phyloP scores from a whole-genome alignment of 176 grass and related monocot genomes.

The Oryza rufipogon region DNA sequence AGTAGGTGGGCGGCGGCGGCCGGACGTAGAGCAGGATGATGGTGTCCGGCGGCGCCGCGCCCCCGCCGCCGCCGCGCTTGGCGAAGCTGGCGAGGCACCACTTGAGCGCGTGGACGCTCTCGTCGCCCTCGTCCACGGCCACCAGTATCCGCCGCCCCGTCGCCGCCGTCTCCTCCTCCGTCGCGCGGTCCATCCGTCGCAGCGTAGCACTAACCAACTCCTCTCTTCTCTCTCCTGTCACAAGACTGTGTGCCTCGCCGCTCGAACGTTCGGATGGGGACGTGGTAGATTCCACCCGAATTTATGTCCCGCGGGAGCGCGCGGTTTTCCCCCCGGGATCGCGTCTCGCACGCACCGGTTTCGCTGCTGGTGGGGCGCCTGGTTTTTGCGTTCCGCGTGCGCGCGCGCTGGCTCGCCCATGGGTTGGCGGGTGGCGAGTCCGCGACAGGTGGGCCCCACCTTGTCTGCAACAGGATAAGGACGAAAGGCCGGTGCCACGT shows the following conservation, averaged over 20 bases:
- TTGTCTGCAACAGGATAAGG: neutral
- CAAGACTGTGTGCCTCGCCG: neutral
- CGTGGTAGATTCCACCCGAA: neutral
- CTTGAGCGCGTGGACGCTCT: constrained; percentile 68
- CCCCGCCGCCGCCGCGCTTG: constrained; percentile 6
- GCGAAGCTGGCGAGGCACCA: constrained; percentile 72
- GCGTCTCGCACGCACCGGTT: neutral
- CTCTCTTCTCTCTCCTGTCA: neutral
- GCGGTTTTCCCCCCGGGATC: neutral
- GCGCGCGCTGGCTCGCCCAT: no score
- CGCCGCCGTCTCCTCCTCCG: constrained; percentile 4
- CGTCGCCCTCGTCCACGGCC: constrained; percentile 83
- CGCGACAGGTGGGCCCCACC: neutral
- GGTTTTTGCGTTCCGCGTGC: neutral
- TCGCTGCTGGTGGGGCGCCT: neutral
- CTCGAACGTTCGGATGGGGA: neutral
- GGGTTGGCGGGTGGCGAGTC: neutral
- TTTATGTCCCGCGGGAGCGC: neutral
- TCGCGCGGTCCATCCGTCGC: constrained; percentile 17
- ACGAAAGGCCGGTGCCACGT: neutral
- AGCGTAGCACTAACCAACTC: neutral
- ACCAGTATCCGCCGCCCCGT: constrained; percentile 58
- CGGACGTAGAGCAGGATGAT: constrained; percentile 70
- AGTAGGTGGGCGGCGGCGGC: constrained; percentile 50
- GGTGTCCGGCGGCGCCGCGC: constrained; percentile 36